Conservation (phyloP, 176 grass and related monocot genomes). For the Alopecurus myosuroides region DNA sequence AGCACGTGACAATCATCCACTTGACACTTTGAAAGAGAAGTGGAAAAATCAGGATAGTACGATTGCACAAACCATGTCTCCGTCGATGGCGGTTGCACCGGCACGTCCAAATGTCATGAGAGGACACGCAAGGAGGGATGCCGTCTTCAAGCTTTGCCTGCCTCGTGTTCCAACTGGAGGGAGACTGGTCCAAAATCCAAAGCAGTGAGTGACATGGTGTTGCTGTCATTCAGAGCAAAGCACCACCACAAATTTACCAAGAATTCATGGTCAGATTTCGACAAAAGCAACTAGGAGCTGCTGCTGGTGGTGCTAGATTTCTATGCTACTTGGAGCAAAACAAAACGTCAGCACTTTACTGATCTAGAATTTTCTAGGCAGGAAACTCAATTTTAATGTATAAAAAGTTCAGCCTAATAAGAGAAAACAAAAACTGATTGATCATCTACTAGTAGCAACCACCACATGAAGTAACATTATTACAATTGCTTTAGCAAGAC, state of each 20-base stretch:
- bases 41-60: too few species aligned
- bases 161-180: not conserved
- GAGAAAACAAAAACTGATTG: not conserved
- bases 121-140: not conserved
- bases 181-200: not conserved
- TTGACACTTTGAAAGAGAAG: not conserved
- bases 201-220: not conserved
- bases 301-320: not conserved
- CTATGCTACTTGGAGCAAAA: not conserved
- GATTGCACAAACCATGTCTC: not conserved
- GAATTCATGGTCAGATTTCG: not conserved
- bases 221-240: not conserved
- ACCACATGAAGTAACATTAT: not conserved
- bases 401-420: not conserved
- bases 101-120: not conserved
- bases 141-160: not conserved
- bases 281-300: not conserved
- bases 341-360: not conserved
- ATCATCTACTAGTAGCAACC: not conserved
- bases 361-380: not conserved
- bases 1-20: not conserved
- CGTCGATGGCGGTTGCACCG: not conserved
- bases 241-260: not conserved
- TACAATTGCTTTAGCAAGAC: not conserved
- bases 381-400: not conserved